Evolutionary conservation across 208 protist species (phyloP).

Genomic region (Leishmania turanica): DNA sequence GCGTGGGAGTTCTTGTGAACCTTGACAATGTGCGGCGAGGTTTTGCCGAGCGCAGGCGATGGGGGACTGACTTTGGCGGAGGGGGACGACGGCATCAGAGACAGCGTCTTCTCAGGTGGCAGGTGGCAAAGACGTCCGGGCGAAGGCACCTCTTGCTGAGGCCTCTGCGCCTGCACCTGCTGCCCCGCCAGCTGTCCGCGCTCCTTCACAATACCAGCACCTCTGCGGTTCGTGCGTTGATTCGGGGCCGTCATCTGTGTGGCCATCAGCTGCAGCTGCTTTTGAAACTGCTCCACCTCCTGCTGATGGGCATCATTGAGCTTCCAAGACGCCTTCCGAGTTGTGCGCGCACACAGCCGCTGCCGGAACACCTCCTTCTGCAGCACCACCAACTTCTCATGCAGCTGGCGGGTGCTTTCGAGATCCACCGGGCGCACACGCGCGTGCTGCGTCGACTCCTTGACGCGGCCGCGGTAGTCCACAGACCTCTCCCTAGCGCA

Average conservation of each 20-base stretch:
- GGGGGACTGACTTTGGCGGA: neutral
- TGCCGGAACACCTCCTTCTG: conserved; percentile 55
- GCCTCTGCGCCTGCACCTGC: conserved; percentile 22
- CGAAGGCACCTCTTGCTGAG: neutral
- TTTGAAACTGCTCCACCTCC: conserved; percentile 53
- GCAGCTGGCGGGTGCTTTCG: conserved; percentile 44
- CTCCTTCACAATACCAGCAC: conserved; percentile 24
- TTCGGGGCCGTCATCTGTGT: conserved; percentile 31
- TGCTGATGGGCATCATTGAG: conserved; percentile 44
- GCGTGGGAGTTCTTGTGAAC: neutral
- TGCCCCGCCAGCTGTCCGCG: conserved; percentile 33
- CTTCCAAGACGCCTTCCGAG: conserved; percentile 40
- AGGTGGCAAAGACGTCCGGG: neutral
- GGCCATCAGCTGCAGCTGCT: conserved; percentile 42
- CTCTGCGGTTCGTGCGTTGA: conserved; percentile 17
- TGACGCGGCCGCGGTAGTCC: conserved; percentile 45
- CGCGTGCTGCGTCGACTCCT: conserved; percentile 43
- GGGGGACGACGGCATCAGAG: conserved; percentile 3
- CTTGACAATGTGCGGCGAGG: conserved; percentile 3
- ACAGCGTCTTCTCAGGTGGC: neutral
- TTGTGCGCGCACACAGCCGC: conserved; percentile 32
- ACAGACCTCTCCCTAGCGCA: conserved; percentile 40
- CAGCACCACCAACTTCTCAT: conserved; percentile 42
- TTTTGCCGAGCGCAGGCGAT: neutral
- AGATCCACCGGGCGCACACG: conserved; percentile 22